Evolutionary conservation across 495 filamentous ascomycete genomes (phyloP).

Genomic region (Massariosphaeria phaeospora): DNA sequence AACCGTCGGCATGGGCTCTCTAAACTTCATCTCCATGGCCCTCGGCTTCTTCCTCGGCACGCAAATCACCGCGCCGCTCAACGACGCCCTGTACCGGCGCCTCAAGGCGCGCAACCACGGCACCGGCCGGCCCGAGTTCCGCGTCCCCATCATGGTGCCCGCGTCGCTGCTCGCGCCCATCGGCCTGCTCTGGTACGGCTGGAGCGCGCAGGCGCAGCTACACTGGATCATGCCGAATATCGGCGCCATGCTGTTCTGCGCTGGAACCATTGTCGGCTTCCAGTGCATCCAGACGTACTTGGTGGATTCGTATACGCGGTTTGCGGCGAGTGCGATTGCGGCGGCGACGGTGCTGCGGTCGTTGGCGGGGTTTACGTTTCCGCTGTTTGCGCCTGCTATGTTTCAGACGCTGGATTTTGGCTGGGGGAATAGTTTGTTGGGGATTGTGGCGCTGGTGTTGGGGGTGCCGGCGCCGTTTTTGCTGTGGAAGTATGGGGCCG

Average conservation of each 20-base stretch:
- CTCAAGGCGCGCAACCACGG: constrained; percentile 57
- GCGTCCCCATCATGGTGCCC: constrained; percentile 59
- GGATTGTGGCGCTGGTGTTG: constrained; percentile 50
- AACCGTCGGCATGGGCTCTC: constrained; percentile 55
- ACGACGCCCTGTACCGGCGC: constrained; percentile 59
- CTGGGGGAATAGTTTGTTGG: constrained; percentile 61
- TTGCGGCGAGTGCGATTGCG: constrained; percentile 66
- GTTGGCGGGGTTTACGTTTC: constrained; percentile 69
- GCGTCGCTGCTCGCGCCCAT: constrained; percentile 55
- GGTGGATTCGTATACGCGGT: constrained; percentile 72
- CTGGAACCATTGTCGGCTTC: constrained; percentile 58
- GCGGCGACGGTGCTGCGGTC: constrained; percentile 63
- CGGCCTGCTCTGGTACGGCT: constrained; percentile 69
- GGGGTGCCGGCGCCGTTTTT: constrained; percentile 58
- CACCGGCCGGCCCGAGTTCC: constrained; percentile 60
- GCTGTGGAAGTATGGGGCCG: constrained; percentile 56
- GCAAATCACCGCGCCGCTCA: constrained; percentile 59
- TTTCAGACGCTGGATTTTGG: constrained; percentile 50
- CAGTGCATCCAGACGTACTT: constrained; percentile 71
- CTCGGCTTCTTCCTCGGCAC: constrained; percentile 63
- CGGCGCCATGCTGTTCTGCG: constrained; percentile 55
- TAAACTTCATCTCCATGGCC: constrained; percentile 68
- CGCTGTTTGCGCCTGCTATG: constrained; percentile 58
- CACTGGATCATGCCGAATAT: constrained; percentile 75
- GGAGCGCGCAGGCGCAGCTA: constrained; percentile 55